Conservation (phyloP, 768 basidiomycete species). For the Mycena vulgaris region DNA sequence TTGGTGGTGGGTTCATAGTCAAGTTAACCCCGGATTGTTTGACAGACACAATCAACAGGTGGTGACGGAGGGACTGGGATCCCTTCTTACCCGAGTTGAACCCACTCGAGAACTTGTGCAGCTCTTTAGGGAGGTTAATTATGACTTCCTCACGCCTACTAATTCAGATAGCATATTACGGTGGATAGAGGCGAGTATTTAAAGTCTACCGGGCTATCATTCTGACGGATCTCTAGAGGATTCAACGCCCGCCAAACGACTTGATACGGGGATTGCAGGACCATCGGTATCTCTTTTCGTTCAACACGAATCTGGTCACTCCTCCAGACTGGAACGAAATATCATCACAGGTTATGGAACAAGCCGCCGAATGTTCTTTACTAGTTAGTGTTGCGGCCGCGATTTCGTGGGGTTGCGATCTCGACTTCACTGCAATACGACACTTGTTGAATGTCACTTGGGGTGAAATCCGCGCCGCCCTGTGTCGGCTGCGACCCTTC, state of each 20-base stretch:
- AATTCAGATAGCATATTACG: background rate
- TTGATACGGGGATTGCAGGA: background rate
- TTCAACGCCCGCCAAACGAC: background rate
- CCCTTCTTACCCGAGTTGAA: background rate
- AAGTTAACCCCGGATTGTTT: no score
- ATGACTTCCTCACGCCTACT: background rate
- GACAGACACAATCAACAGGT: background rate
- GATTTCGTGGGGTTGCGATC: background rate
- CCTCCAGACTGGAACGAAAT: background rate
- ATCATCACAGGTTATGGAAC: background rate
- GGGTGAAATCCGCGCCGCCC: background rate
- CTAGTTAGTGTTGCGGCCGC: background rate
- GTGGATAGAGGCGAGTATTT: background rate
- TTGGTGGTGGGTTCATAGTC: background rate
- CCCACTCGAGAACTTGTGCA: background rate
- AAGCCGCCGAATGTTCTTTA: background rate
- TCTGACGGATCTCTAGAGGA: background rate
- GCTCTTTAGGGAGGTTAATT: background rate
- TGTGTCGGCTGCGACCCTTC: slow-evolving; percentile 3
- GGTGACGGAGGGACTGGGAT: background rate
- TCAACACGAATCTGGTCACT: background rate
- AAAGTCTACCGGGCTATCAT: background rate
- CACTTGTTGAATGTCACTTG: slow-evolving; percentile 4
- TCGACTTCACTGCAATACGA: background rate
- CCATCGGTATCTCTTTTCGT: background rate